These are phyloP conservation scores for Mycena albidolilacea DNA, from an alignment of 768 basidiomycete species.

Conservation along the genomic window DNA sequence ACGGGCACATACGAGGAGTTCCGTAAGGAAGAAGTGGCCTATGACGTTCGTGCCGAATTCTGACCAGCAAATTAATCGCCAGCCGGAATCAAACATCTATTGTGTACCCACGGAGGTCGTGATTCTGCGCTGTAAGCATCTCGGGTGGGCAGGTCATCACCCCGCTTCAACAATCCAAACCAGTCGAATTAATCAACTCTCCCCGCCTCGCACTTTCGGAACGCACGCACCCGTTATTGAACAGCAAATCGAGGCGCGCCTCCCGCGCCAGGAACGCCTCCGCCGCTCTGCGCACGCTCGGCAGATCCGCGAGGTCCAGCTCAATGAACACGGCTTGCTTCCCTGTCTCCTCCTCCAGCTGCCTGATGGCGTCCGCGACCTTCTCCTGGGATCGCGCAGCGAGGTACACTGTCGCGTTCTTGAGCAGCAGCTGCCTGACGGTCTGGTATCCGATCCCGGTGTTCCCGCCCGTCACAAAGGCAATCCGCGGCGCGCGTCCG, in stretches of 20 bases:
- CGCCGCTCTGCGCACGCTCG: neutral
- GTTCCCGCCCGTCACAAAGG: neutral
- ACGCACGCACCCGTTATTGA: neutral
- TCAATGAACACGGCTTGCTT: neutral
- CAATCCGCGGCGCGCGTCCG: neutral
- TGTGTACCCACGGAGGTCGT: neutral
- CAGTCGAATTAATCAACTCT: neutral
- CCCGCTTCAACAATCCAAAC: neutral
- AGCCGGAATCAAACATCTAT: neutral
- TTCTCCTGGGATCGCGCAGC: neutral
- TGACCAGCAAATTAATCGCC: neutral
- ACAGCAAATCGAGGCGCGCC: neutral
- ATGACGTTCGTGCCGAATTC: conserved; percentile 1
- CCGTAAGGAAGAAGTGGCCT: neutral
- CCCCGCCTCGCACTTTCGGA: neutral
- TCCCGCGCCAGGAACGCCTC: neutral
- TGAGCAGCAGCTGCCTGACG: neutral
- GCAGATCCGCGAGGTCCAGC: neutral
- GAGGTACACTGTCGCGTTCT: neutral
- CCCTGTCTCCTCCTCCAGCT: neutral
- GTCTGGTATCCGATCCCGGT: neutral
- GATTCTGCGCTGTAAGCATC: neutral
- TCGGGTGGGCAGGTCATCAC: neutral
- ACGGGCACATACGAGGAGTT: neutral
- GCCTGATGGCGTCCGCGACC: neutral